These are phyloP conservation scores for Calonectria naviculata DNA, from an alignment of 2,329 filamentous ascomycete species.

Conservation along the genomic window DNA sequence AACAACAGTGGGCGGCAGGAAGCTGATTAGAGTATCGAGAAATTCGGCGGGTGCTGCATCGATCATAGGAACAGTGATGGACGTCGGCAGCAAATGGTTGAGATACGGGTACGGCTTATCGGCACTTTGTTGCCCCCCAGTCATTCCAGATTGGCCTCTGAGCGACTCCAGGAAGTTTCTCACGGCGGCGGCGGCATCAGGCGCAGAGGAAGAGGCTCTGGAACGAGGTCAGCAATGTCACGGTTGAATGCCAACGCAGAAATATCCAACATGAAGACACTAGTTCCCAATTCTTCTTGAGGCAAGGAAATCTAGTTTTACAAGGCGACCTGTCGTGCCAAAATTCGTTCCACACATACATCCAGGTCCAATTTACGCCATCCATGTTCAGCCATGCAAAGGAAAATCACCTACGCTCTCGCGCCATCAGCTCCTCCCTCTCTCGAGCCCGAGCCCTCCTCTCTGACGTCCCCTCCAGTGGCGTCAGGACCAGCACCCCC, in stretches of 20 bases:
- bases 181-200: slow-evolving; percentile 82
- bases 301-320: slow-evolving; percentile 46
- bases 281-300: slow-evolving; percentile 43
- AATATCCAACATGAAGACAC: slow-evolving; percentile 38
- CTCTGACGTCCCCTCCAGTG: slow-evolving; percentile 89
- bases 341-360: slow-evolving; percentile 30
- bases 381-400: slow-evolving; percentile 42
- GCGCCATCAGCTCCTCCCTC: slow-evolving; percentile 96
- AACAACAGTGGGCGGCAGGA: slow-evolving; percentile 83
- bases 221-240: slow-evolving; percentile 57
- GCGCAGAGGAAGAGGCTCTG: slow-evolving; percentile 69
- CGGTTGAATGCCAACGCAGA: slow-evolving; percentile 31
- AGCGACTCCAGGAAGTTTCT: slow-evolving; percentile 91
- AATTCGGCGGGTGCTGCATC: slow-evolving; percentile 72
- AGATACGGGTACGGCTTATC: slow-evolving; percentile 83
- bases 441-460: slow-evolving; percentile 88
- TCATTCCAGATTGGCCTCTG: slow-evolving; percentile 62
- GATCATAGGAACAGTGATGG: slow-evolving; percentile 82
- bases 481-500: slow-evolving; percentile 88
- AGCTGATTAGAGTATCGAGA: slow-evolving; percentile 79
- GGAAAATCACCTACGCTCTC: slow-evolving; percentile 90
- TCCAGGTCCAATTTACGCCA: slow-evolving; percentile 36
- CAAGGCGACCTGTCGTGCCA: slow-evolving; percentile 42
- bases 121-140: slow-evolving; percentile 47
- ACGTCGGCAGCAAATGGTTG: slow-evolving; percentile 83